Base-by-base conservation (phyloP, 2,329 filamentous ascomycete genomes). In the Nothophoma quercina region DNA sequence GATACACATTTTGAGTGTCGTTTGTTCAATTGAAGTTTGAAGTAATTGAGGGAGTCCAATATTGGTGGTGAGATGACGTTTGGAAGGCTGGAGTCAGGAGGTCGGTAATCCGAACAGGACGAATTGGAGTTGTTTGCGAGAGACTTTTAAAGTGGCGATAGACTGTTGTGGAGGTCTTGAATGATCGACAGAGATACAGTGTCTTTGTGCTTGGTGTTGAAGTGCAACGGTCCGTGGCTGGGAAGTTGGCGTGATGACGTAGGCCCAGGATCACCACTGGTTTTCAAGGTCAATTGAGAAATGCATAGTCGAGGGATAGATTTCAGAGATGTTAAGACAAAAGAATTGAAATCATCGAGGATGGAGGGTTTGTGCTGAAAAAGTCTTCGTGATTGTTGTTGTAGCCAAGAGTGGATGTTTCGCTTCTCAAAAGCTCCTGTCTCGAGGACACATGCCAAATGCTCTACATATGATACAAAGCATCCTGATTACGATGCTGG, bases 1-100 rank as follows among this genome's bases (percentile, higher is more conserved):
- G 43, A 74, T 63, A 51, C 71, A 74, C 71, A 74, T 74, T 32
- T 19, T 62, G 47, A 7, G 19, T 45, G n/a, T n/a, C n/a, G n/a
- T n/a, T n/a, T n/a, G n/a, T n/a, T n/a, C n/a, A n/a, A n/a, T 12
- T 26, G 12, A 7, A 7, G 25, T 26, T 26, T 26, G 25, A 26
- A 26, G 25, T 7, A 7, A 7, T 12, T 7, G 25, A 26, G 25
- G 25, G 7, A 12, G 33, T 12, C 13, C 16, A 39, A n/a, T 18
- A 26, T 3, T 18, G 7, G 36, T 34, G 16, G 16, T 15, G 4
- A 16, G 15, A 35, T 26, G 30, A 33, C 10, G 15, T 30, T 35
- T 9, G 22, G 15, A 25, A 7, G 18, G 13, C 19, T 6, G 15
- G 21, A 15, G 30, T n/a, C 4, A 7, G 18, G 15, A 28, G 21